Percentiles rank a stretch among this genome's conserved stretches.
These are phyloP conservation scores for Candida patagonica DNA, from an alignment of 805 yeast genomes.

Conservation along the genomic window DNA sequence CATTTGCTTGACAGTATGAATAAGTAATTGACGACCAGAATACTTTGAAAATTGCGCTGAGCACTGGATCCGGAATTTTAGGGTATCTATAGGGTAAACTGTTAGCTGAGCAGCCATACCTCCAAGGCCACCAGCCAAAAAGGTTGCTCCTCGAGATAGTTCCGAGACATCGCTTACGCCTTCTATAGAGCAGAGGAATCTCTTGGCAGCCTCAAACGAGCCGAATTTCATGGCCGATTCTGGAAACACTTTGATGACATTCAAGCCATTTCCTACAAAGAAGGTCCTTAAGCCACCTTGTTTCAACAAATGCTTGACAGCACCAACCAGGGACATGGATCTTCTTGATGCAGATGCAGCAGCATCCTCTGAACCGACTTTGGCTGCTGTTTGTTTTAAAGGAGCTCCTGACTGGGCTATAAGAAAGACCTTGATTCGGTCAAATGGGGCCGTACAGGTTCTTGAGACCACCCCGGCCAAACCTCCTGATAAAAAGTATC, in stretches of 20 bases:
- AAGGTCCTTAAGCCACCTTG: constrained; percentile 85
- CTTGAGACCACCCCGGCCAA: constrained; percentile 91
- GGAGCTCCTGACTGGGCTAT: constrained; percentile 64
- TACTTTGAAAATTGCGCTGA: constrained; percentile 61
- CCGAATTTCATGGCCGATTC: constrained; percentile 98
- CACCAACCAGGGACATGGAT: constrained; percentile 59
- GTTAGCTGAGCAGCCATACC: constrained; percentile 90
- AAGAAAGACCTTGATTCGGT: constrained; percentile 84
- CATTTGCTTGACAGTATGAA: constrained; percentile 67
- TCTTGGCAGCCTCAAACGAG: constrained; percentile 80
- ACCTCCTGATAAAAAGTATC: constrained; percentile 92
- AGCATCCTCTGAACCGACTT: constrained; percentile 20
- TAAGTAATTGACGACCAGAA: constrained; percentile 52
- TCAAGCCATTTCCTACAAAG: constrained; percentile 92
- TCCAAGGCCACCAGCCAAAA: constrained; percentile 90
- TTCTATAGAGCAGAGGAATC: constrained; percentile 61
- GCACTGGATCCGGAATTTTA: constrained; percentile 89
- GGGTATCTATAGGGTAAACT: constrained; percentile 91
- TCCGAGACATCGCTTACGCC: constrained; percentile 64
- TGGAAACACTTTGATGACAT: constrained; percentile 89
- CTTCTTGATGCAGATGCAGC: constrained; percentile 31
- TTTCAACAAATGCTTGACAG: constrained; percentile 68
- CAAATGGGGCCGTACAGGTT: constrained; percentile 96
- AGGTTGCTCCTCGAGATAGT: constrained; percentile 69
- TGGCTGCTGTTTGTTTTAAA: constrained; percentile 10